Evolutionary conservation across 805 yeast species (phyloP).

Genomic region (Barnettozyma sp.): DNA sequence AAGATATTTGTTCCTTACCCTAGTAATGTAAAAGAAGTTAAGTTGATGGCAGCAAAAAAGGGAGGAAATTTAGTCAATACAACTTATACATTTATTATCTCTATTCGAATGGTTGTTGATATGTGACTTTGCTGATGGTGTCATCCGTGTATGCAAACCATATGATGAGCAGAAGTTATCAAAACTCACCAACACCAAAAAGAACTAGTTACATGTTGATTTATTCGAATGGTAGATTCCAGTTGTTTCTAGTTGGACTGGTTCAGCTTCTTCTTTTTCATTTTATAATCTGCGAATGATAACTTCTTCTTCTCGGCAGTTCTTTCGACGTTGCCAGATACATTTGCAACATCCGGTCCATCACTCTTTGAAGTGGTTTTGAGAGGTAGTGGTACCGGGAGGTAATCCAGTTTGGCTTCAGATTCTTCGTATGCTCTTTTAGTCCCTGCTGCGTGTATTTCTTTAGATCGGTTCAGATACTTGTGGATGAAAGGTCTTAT

Average conservation of each 20-base stretch:
- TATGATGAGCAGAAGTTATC: no score
- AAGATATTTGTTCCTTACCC: no score
- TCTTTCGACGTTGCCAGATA: constrained; percentile 4
- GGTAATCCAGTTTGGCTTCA: constrained; percentile 16
- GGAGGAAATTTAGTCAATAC: no score
- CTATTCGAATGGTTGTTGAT: no score
- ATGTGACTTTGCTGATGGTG: no score
- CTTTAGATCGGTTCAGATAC: constrained; percentile 14
- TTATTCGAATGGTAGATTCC: neutral
- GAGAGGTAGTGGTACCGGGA: constrained; percentile 25
- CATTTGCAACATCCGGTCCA: constrained; percentile 43
- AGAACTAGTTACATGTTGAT: no score
- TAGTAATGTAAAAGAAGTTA: no score
- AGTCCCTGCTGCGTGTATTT: constrained; percentile 6
- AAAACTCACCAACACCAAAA: no score
- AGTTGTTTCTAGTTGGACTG: neutral
- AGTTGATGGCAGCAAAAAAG: no score
- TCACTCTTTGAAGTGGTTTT: constrained; percentile 49
- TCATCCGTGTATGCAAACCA: no score
- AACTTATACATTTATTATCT: no score
- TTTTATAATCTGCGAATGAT: constrained; percentile 71
- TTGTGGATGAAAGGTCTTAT: constrained; percentile 19
- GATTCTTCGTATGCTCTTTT: constrained; percentile 11
- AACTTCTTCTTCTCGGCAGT: constrained; percentile 44
- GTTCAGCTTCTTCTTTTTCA: constrained; percentile 32